Evolutionary conservation across 163 green algal species (phyloP), one percentile per base, ranked within the genome.

Genomic region (Chlorella variabilis): DNA sequence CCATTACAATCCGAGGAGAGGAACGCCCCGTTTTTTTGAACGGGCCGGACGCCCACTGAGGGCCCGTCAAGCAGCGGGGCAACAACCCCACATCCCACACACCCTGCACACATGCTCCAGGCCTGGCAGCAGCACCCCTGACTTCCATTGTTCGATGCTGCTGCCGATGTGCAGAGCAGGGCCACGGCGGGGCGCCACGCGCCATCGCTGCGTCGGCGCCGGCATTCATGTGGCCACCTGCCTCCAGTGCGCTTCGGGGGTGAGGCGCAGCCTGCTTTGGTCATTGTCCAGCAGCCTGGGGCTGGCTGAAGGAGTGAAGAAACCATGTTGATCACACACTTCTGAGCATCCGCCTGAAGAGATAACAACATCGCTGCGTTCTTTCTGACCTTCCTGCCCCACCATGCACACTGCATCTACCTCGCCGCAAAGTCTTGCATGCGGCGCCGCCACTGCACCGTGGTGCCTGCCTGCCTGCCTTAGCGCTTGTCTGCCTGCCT

Each of bases 321-420:
- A 58, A 70, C 54, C 23, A 78, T 41, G 70, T 87, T 83, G 77
- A 89, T 91, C 85, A 88, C 91, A 92, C 88, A 87, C 84, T 89
- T 83, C 89, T 90, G 88, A 90, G 86, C 56, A 34, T 88, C 81
- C 87, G 74, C 76, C 77, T 75, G 41, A 82, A 42, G 71, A 75
- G 67, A 81, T 41, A 88, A 78, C 85, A 75, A 90, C 67, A 84
- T 90, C 86, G 90, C 88, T 94, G 91, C 91, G 91, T 94, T 94
- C 91, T 94, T 94, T 85, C 91, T 85, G 91, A 94, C 85, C 87
- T 89, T 84, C 54, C 17, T 27, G 11, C 11, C 39, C 66, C 45
- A 15, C 29, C 70, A 18, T 69, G 21, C 20, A 2, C 20, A 17
- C 62, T 75, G 1, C 36, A 41, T 75, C 36, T 36, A n/a, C n/a